These are phyloP conservation scores for Colletotrichum tropicale DNA, from an alignment of 2,329 filamentous ascomycete genomes.

Conservation along the genomic window DNA sequence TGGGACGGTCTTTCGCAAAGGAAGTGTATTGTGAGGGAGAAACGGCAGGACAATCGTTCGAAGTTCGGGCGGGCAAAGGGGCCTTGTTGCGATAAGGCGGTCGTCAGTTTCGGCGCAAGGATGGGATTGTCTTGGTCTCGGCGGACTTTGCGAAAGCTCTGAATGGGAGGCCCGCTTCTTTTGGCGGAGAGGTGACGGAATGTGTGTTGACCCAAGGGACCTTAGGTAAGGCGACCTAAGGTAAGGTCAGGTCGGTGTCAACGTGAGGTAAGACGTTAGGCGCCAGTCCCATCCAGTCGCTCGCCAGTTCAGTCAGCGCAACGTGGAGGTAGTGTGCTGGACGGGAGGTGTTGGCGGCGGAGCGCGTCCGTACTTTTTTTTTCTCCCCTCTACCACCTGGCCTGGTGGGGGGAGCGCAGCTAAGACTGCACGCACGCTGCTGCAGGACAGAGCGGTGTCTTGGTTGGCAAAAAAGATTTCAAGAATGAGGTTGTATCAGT, in stretches of 20 bases:
- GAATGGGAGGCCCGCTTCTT: constrained; percentile 16
- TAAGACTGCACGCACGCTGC: neutral
- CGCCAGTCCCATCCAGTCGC: neutral
- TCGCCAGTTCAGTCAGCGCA: neutral
- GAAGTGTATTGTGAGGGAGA: constrained; percentile 9
- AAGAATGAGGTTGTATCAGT: neutral
- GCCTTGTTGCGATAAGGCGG: constrained; percentile 16
- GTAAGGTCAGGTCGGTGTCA: neutral
- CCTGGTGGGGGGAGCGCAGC: neutral
- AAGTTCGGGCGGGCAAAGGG: constrained; percentile 10
- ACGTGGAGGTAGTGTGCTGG: neutral
- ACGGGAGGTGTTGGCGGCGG: neutral
- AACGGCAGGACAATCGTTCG: neutral
- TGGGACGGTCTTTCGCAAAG: constrained; percentile 10
- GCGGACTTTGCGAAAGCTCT: constrained; percentile 13
- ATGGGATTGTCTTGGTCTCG: constrained; percentile 13
- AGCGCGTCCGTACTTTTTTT: constrained; percentile 4
- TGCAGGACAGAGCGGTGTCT: neutral
- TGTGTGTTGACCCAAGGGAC: neutral
- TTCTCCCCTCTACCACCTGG: neutral
- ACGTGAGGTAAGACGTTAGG: neutral
- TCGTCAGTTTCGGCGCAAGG: constrained; percentile 16
- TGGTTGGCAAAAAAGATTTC: neutral
- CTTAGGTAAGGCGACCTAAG: constrained; percentile 11
- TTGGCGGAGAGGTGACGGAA: constrained; percentile 4